Conservation (phyloP, 2,329 filamentous ascomycete species). For the Aphanoascus verrucosus region DNA sequence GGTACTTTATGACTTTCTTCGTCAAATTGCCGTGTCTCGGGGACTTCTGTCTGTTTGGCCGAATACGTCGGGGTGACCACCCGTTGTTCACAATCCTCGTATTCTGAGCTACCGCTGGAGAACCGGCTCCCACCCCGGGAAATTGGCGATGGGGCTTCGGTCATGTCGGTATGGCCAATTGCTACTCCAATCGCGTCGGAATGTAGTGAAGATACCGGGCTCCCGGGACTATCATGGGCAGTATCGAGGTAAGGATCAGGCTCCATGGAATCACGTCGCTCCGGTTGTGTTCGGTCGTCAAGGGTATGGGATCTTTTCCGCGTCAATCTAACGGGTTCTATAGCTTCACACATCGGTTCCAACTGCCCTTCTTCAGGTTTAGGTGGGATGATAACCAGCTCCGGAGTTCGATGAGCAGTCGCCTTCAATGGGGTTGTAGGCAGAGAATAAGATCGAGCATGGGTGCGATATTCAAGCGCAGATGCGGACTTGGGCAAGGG, state of each 20-base stretch:
- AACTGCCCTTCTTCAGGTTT: slow-evolving; percentile 21
- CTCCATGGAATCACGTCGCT: slow-evolving; percentile 2
- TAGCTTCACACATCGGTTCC: slow-evolving; percentile 33
- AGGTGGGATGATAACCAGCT: slow-evolving; percentile 20
- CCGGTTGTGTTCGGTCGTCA: not conserved
- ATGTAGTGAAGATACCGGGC: slow-evolving; percentile 12
- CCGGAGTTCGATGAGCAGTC: slow-evolving; percentile 17
- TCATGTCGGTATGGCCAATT: not conserved
- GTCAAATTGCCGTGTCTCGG: not conserved
- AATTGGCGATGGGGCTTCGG: slow-evolving; percentile 5
- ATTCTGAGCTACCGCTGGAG: not conserved
- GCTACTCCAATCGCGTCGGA: slow-evolving; percentile 7
- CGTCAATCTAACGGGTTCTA: slow-evolving; percentile 16
- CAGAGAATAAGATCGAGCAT: slow-evolving; percentile 12
- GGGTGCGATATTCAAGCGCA: slow-evolving; percentile 2
- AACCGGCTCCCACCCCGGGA: not conserved
- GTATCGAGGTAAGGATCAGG: slow-evolving; percentile 1
- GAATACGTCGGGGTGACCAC: not conserved
- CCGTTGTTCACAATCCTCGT: slow-evolving; percentile 4
- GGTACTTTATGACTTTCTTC: not conserved
- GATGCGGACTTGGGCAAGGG: slow-evolving; percentile 10
- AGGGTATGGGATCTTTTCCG: not conserved
- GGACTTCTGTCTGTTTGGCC: not conserved
- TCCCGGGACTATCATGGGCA: not conserved
- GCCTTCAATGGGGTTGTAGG: slow-evolving; percentile 3